A percentile compares a stretch with the other conserved stretches of the same genome.
These are phyloP conservation scores for Suillus cothurnatus DNA, from an alignment of 768 basidiomycete species.

Conservation along the genomic window DNA sequence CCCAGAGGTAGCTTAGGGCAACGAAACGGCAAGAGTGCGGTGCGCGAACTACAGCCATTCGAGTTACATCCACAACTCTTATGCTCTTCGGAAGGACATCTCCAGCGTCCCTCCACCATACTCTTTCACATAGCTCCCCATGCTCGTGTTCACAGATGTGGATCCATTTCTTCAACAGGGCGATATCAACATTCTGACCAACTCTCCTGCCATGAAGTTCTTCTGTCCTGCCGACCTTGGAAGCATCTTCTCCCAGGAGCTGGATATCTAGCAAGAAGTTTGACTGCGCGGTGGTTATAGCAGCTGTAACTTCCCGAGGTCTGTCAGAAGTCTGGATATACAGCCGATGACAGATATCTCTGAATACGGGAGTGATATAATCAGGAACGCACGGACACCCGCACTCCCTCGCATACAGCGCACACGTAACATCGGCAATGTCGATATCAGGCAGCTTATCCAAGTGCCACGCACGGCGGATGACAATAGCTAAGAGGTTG, in stretches of 20 bases:
- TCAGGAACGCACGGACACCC: neutral
- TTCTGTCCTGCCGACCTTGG: slow-evolving; percentile 3
- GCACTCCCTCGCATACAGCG: neutral
- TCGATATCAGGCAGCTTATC: slow-evolving; percentile 4
- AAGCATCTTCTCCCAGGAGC: slow-evolving; percentile 11
- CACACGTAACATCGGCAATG: neutral
- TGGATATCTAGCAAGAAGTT: slow-evolving; percentile 7
- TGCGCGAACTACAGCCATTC: slow-evolving; percentile 10
- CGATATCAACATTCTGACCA: slow-evolving; percentile 7
- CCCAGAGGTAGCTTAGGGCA: slow-evolving; percentile 16
- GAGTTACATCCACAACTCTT: slow-evolving; percentile 6
- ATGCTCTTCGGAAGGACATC: slow-evolving; percentile 8
- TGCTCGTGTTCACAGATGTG: slow-evolving; percentile 6
- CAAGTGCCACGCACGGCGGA: slow-evolving; percentile 7
- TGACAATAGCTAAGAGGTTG: neutral
- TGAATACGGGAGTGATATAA: neutral
- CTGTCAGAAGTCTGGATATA: neutral
- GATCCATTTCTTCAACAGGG: slow-evolving; percentile 12
- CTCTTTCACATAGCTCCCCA: slow-evolving; percentile 2
- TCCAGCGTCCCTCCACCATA: slow-evolving; percentile 9
- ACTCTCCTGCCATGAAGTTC: slow-evolving; percentile 15
- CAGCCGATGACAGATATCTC: slow-evolving; percentile 7
- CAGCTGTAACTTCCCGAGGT: neutral
- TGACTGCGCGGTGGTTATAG: neutral
- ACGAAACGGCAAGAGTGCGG: slow-evolving; percentile 10